Base-by-base conservation (phyloP, 306 rosid species). In the Cucurbita maxima region DNA sequence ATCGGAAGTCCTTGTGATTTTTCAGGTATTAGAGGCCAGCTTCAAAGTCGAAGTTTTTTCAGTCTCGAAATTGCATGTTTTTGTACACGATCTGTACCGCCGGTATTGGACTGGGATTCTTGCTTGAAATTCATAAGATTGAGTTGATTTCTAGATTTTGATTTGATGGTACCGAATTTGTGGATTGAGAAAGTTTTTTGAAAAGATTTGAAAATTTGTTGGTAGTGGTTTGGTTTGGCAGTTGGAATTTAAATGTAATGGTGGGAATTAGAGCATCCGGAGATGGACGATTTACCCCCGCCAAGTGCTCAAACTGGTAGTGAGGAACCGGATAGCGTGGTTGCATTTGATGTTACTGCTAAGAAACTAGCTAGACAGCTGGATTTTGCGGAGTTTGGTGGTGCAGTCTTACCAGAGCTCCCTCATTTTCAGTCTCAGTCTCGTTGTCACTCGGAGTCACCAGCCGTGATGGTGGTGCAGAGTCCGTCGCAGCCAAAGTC, bases 321-420 rank as follows among this genome's bases (percentile, higher is more conserved):
- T 54, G 50, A 10, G 75, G 59, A 36, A 36, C 74, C 22, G 20
- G 54, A 45, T n/a, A n/a, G 36, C 18, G 66, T 25, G 36, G 53
- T 6, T 43, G 40, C 67, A 6, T 56, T 22, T 19, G 76, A 73
- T 6, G 52, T 73, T 73, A 53, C 66, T 73, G 41, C 66, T 38
- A 73, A 55, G 67, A 73, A 38, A 20, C 76, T 72, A 36, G 76
- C 63, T 36, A 54, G 76, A 53, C 76, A 73, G 76, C 66, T 73
- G 76, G 54, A 73, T 37, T 73, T 73, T 19, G 18, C 76, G 50
- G 48, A 63, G 25, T 7, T 10, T 54, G 76, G 52, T 18, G 76
- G 76, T 36, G 48, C 76, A 40, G 63, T 72, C 51, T 38, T 54
- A 47, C 61, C 75, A 3, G 60, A 38, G 62, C 61, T 36, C 20